A percentile compares a stretch with the other conserved stretches of the same genome.
Evolutionary conservation across 805 yeast genomes (phyloP).

Genomic region (Candida krabiensis): DNA sequence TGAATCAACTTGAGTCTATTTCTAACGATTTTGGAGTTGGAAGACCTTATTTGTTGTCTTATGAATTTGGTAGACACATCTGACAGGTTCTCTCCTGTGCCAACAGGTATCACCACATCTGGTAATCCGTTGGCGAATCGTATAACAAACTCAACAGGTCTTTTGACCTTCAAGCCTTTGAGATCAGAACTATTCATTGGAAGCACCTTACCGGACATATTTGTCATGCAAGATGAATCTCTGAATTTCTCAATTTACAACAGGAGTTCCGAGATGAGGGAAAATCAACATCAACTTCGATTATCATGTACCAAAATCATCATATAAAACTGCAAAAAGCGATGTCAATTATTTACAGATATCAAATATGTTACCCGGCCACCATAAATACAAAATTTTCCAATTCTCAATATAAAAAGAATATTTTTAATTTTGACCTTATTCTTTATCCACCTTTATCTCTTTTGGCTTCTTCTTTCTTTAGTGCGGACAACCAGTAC

Average conservation of each 20-base stretch:
- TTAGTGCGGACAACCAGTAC: constrained; percentile 79
- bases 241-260: too few relatives aligned
- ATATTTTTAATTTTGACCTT: constrained; percentile 7
- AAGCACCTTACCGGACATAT: constrained; percentile 15
- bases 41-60: constrained; percentile 42
- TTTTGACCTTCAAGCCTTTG: not conserved
- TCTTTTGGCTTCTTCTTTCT: constrained; percentile 27
- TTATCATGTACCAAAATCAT: too few relatives aligned
- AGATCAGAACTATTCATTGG: constrained; percentile 18
- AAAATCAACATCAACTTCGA: too few relatives aligned
- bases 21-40: constrained; percentile 28
- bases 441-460: constrained; percentile 5
- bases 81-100: constrained; percentile 21
- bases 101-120: constrained; percentile 41
- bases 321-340: constrained; percentile 3
- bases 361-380: not conserved
- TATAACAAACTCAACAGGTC: constrained; percentile 30
- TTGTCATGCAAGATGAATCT: too few relatives aligned
- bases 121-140: constrained; percentile 47
- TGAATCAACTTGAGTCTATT: constrained; percentile 64
- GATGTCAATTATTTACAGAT: not conserved
- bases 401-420: constrained; percentile 2
- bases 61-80: constrained; percentile 40
- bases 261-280: too few relatives aligned
- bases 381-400: constrained; percentile 4